Percentiles rank a stretch among this genome's conserved stretches.
phyloP scores from a whole-genome alignment of 225 moss, liverwort and hornwort species.

The Rhytidiadelphus loreus region DNA sequence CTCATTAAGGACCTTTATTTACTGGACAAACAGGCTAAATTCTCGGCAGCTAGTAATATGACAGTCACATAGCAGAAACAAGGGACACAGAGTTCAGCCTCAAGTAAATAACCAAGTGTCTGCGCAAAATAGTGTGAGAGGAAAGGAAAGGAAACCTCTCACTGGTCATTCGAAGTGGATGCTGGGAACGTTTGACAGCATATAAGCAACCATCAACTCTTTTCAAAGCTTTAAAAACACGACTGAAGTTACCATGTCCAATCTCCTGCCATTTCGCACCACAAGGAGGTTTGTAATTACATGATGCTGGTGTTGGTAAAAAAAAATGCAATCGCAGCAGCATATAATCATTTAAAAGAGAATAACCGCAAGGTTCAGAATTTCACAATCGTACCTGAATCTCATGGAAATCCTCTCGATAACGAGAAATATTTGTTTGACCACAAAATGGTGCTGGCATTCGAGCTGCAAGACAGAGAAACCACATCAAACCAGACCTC shows the following conservation, averaged over 20 bases:
- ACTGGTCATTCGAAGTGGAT: conserved; percentile 54
- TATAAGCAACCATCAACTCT: conserved; percentile 88
- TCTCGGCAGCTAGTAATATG: not conserved
- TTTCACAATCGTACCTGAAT: conserved; percentile 45
- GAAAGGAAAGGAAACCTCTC: conserved; percentile 43
- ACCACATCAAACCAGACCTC: not conserved
- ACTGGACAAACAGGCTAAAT: not conserved
- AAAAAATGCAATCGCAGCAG: not conserved
- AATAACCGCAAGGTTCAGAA: not conserved
- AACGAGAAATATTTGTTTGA: conserved; percentile 53
- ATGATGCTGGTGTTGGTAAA: not conserved
- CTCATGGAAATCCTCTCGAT: conserved; percentile 89
- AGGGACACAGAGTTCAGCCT: not conserved
- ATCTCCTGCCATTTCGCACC: conserved; percentile 59
- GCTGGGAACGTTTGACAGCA: conserved; percentile 84
- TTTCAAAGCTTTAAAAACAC: conserved; percentile 73
- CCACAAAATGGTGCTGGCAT: conserved; percentile 29
- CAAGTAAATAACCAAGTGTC: not conserved
- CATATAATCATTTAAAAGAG: not conserved
- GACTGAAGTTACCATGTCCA: conserved; percentile 89
- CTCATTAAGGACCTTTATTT: not conserved
- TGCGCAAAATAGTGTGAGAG: conserved; percentile 3
- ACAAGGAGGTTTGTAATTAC: not conserved
- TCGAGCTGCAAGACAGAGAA: conserved; percentile 32
- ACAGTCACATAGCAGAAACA: not conserved